These are phyloP conservation scores for Ceraceosorus guamensis DNA, from an alignment of 1,284 basidiomycete genomes.

Conservation along the genomic window DNA sequence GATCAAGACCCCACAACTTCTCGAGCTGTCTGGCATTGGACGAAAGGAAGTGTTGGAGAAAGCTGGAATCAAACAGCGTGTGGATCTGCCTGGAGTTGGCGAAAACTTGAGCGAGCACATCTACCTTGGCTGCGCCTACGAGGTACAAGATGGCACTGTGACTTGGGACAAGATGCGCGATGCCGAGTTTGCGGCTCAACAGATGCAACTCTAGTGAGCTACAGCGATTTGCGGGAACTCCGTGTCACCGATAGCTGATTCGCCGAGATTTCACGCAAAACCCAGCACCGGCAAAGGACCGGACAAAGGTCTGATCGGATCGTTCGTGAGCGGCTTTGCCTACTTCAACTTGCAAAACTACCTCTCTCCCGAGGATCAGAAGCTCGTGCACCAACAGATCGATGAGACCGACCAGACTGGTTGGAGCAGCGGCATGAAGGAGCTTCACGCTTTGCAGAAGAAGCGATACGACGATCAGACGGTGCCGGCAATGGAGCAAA, in stretches of 20 bases:
- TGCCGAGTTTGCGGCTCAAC: conserved; percentile 27
- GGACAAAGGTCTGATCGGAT: conserved; percentile 31
- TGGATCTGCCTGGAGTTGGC: conserved; percentile 54
- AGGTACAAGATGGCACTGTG: conserved; percentile 26
- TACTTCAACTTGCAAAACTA: conserved; percentile 26
- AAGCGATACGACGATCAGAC: conserved; percentile 22
- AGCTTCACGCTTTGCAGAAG: conserved; percentile 24
- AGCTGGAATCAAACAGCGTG: conserved; percentile 16
- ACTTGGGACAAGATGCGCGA: conserved; percentile 37
- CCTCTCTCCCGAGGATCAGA: conserved; percentile 19
- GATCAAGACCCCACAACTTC: conserved; percentile 48
- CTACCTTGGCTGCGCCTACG: conserved; percentile 42
- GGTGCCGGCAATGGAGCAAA: conserved; percentile 21
- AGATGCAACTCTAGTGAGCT: conserved; percentile 26
- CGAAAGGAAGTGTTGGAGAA: conserved; percentile 17
- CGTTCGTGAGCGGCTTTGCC: conserved; percentile 29
- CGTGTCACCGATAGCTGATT: no score
- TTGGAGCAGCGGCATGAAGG: conserved; percentile 18
- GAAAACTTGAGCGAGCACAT: conserved; percentile 56
- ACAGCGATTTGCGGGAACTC: no score
- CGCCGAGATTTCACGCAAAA: background rate
- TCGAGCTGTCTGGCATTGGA: conserved; percentile 37
- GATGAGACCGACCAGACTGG: conserved; percentile 14
- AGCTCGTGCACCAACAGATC: conserved; percentile 20
- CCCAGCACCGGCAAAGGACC: conserved; percentile 13